Conservation (phyloP, 1,284 basidiomycete species). For the Tilletia caries region DNA sequence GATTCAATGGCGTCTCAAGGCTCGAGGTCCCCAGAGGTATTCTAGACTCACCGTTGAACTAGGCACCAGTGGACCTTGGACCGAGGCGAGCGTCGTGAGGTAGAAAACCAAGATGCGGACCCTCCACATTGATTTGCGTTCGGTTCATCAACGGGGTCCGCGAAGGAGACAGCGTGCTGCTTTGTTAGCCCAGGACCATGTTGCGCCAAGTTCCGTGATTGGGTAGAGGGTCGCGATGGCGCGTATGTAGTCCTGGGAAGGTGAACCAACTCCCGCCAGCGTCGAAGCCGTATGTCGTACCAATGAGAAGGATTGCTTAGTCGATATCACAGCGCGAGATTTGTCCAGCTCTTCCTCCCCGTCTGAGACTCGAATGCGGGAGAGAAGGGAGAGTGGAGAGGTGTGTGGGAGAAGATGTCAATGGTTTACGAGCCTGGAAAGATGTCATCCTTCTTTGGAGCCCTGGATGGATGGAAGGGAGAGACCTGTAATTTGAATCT, state of each 20-base stretch:
- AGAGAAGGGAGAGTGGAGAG: not conserved
- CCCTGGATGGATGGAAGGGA: constrained; percentile 25
- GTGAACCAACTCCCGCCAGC: constrained; percentile 22
- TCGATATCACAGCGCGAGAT: constrained; percentile 22
- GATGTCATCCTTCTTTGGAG: constrained; percentile 39
- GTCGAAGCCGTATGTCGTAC: constrained; percentile 28
- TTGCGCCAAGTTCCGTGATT: constrained; percentile 32
- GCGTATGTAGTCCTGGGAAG: constrained; percentile 12
- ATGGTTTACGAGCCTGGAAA: constrained; percentile 34
- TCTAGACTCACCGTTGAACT: constrained; percentile 20
- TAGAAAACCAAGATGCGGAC: constrained; percentile 15
- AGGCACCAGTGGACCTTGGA: constrained; percentile 36
- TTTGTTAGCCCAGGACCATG: constrained; percentile 37
- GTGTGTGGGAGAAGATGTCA: constrained; percentile 13
- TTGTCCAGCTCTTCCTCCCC: not conserved
- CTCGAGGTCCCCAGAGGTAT: no score
- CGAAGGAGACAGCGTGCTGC: constrained; percentile 37
- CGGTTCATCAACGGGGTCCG: no score
- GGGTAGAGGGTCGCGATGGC: constrained; percentile 38
- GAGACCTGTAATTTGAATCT: constrained; percentile 12
- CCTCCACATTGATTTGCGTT: constrained; percentile 28
- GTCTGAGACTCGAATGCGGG: not conserved
- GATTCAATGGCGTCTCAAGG: not conserved
- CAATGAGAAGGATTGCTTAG: constrained; percentile 34
- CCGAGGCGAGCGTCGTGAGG: constrained; percentile 16